Evolutionary conservation across 2,329 filamentous ascomycete genomes (phyloP).

Genomic region (Aspergillus felis): DNA sequence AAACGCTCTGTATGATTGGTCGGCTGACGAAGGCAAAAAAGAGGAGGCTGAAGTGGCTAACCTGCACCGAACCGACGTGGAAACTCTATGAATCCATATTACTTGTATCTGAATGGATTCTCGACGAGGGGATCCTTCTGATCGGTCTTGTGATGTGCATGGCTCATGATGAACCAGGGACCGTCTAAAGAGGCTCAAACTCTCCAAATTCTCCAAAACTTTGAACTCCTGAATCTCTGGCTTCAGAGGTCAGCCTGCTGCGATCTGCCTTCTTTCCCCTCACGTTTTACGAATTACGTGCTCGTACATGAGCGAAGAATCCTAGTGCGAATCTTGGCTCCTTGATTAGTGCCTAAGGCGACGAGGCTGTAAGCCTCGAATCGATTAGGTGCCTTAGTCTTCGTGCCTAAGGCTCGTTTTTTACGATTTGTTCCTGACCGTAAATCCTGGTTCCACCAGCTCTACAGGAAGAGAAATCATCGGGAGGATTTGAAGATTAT

Average conservation of each 20-base stretch:
- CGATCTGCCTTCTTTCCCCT: not conserved
- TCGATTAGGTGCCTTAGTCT: not conserved
- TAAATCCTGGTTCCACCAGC: not conserved
- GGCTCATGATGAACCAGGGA: not conserved
- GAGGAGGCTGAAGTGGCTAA: constrained; percentile 21
- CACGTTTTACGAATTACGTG: not conserved
- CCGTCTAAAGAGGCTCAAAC: not conserved
- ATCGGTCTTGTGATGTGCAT: not conserved
- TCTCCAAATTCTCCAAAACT: not conserved
- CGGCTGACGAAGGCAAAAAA: constrained; percentile 6
- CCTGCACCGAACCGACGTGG: constrained; percentile 21
- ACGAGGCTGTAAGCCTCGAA: not conserved
- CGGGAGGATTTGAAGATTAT: not conserved
- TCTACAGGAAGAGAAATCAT: not conserved
- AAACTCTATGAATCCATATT: constrained; percentile 8
- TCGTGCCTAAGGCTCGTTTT: not conserved
- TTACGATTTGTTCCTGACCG: not conserved
- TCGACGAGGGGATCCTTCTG: too few relatives aligned
- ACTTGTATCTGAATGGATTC: not conserved
- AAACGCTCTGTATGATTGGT: constrained; percentile 12
- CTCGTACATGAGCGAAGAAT: not conserved
- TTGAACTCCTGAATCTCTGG: not conserved
- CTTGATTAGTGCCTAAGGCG: not conserved
- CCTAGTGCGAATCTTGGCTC: not conserved
- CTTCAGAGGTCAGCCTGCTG: not conserved